Conservation (phyloP, 495 filamentous ascomycete species). For the Annulohypoxylon maeteangense region DNA sequence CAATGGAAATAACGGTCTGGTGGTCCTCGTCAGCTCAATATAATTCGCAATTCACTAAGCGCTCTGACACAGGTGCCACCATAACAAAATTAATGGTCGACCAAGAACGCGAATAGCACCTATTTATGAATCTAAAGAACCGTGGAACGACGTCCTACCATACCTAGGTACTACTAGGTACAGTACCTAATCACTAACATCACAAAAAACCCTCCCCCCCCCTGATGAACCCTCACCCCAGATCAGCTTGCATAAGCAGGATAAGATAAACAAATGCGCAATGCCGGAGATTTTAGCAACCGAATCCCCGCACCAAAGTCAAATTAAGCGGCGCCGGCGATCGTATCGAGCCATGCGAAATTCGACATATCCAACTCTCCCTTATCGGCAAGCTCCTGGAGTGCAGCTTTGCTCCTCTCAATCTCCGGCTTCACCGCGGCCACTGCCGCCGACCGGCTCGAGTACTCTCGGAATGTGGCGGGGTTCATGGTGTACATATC, state of each 20-base stretch:
- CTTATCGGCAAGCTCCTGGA: conserved; percentile 52
- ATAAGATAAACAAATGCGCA: background rate
- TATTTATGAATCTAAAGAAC: conserved; percentile 3
- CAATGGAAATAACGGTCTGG: background rate
- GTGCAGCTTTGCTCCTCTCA: conserved; percentile 47
- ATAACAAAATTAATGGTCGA: conserved; percentile 16
- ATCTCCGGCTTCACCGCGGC: conserved; percentile 10
- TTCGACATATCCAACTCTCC: conserved; percentile 27
- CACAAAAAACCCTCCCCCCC: background rate
- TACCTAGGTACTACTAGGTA: too few species aligned
- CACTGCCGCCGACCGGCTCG: conserved; percentile 11
- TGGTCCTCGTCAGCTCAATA: conserved; percentile 7
- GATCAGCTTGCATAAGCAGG: background rate
- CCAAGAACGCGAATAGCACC: background rate
- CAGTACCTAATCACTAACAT: conserved; percentile 3
- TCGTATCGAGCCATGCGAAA: conserved; percentile 21
- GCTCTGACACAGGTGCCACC: conserved; percentile 18
- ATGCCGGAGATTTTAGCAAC: background rate
- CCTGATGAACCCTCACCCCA: background rate
- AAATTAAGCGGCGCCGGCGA: conserved; percentile 9
- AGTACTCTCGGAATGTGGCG: background rate
- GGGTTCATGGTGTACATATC: conserved; percentile 2
- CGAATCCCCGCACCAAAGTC: background rate
- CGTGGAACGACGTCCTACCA: background rate
- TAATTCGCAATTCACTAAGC: conserved; percentile 13